Evolutionary conservation across 1,284 basidiomycete genomes (phyloP), one percentile per base, ranked within the genome.

Genomic region (Malassezia furfur): DNA sequence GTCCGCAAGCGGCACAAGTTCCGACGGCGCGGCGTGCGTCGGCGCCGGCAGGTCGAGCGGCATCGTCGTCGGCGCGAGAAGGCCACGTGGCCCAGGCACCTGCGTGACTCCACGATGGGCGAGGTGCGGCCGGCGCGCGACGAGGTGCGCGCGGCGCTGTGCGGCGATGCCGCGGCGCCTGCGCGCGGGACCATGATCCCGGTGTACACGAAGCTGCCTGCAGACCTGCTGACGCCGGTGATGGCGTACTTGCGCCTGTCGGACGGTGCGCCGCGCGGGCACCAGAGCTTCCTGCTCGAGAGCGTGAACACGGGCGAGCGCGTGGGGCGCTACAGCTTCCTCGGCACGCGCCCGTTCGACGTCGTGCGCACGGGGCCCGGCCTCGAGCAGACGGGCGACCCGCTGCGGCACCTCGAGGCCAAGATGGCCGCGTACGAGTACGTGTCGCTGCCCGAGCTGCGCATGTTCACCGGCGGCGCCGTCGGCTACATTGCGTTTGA

Each of bases 401-500:
- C 94, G 6, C 84, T 93, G 78, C 74, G 78, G 22, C 82, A 82
- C 21, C 81, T 99, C 49, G 87, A 98, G 77, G 84, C 83, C 65
- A 90, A 94, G 74, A 83, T 99, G 31, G 79, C 84, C 14, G 79
- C 84, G 54, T 91, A 94, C 79, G 81, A 86, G 75, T 96, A 94
- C 74, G 82, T 94, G 74, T 85, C 86, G 74, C 83, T 96, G 14
- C 89, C 89, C 6, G 87, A 91, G 75, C 80, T 96, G 38, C 85
- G 87, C 0, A 93, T 91, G 0, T 96, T 98, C 75, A 96, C 93
- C 28, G 94, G 94, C 48, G 94, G 94, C 49, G 93, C 93, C 0
- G 89, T 98, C 68, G 94, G 94, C 41, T 98, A 96, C 78, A 89
- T 98, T 64, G 83, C 88, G 12, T 99, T 93, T 78, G 94, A 99